phyloP scores from a whole-genome alignment of 2,329 filamentous ascomycete genomes.

The Hypoxylon sp. region DNA sequence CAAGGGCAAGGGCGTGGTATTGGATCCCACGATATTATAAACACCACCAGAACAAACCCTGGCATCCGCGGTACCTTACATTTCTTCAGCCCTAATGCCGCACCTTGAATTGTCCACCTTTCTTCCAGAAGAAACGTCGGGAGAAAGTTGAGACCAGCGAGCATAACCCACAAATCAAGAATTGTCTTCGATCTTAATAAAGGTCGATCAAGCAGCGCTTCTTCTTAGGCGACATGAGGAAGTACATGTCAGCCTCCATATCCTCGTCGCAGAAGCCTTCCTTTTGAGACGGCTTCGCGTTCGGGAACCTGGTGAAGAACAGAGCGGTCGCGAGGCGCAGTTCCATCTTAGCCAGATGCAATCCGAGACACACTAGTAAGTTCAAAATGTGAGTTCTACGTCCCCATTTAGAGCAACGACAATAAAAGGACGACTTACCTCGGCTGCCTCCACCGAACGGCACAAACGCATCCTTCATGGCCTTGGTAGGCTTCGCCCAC shows the following conservation, averaged over 20 bases:
- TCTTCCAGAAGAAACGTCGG: too few species aligned
- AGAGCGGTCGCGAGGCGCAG: slow-evolving; percentile 62
- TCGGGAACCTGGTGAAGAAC: slow-evolving; percentile 63
- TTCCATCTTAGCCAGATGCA: slow-evolving; percentile 68
- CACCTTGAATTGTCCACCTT: too few species aligned
- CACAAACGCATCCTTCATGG: slow-evolving; percentile 61
- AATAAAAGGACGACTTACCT: slow-evolving; percentile 48
- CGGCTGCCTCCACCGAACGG: slow-evolving; percentile 65
- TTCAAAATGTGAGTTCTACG: slow-evolving; percentile 1
- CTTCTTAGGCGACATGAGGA: slow-evolving; percentile 50
- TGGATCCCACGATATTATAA: too few species aligned
- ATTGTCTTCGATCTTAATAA: neutral
- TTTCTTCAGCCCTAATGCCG: too few species aligned
- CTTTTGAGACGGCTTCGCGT: slow-evolving; percentile 47
- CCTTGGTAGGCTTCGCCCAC: slow-evolving; percentile 52
- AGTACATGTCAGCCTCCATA: slow-evolving; percentile 53
- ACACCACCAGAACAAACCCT: too few species aligned
- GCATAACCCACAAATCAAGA: neutral
- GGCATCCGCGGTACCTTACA: too few species aligned
- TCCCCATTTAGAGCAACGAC: too few species aligned
- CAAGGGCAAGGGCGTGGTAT: too few species aligned
- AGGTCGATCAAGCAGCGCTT: slow-evolving; percentile 51
- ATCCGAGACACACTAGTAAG: slow-evolving; percentile 61
- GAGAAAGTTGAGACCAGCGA: too few species aligned
- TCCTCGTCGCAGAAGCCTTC: slow-evolving; percentile 53